Evolutionary conservation across 176 grass and related monocot genomes (phyloP).

Genomic region (Aegilops sharonensis): DNA sequence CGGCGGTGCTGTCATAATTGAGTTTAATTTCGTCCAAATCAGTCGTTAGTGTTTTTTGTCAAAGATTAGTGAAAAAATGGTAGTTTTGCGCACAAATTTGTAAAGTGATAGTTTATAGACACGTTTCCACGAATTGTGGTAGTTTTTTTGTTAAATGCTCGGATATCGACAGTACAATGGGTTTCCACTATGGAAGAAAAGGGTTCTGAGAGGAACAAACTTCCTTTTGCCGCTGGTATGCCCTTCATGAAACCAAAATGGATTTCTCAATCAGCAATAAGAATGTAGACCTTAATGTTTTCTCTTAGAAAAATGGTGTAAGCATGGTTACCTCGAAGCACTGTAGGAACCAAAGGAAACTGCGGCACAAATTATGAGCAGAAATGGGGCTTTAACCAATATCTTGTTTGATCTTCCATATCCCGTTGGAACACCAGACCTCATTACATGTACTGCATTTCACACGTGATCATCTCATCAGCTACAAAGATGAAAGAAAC

Average conservation of each 20-base stretch:
- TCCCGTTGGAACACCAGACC: constrained; percentile 42
- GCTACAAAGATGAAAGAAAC: neutral
- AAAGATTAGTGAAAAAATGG: too few relatives aligned
- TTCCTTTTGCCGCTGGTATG: constrained; percentile 68
- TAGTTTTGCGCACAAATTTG: too few relatives aligned
- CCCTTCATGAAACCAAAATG: constrained; percentile 47
- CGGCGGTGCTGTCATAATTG: too few relatives aligned
- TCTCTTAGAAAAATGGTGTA: neutral
- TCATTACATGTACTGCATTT: constrained; percentile 63
- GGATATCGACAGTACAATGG: neutral
- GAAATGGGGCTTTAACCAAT: constrained; percentile 65
- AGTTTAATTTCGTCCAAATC: too few relatives aligned
- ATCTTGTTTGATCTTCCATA: constrained; percentile 45
- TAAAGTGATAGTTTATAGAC: too few relatives aligned
- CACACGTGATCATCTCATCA: constrained; percentile 7
- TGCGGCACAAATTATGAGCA: constrained; percentile 63
- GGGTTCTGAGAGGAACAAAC: constrained; percentile 69
- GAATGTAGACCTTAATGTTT: neutral
- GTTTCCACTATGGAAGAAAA: constrained; percentile 51
- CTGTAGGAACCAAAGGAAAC: constrained; percentile 75
- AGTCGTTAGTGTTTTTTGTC: too few relatives aligned
- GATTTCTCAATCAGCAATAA: neutral
- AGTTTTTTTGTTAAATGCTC: too few relatives aligned
- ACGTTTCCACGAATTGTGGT: too few relatives aligned
- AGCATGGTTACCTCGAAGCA: constrained; percentile 53